Percentiles rank a stretch among this genome's conserved stretches.
These are phyloP conservation scores for Lichtheimia corymbifera DNA, from an alignment of 371 early-diverging fungal genomes.

Conservation along the genomic window DNA sequence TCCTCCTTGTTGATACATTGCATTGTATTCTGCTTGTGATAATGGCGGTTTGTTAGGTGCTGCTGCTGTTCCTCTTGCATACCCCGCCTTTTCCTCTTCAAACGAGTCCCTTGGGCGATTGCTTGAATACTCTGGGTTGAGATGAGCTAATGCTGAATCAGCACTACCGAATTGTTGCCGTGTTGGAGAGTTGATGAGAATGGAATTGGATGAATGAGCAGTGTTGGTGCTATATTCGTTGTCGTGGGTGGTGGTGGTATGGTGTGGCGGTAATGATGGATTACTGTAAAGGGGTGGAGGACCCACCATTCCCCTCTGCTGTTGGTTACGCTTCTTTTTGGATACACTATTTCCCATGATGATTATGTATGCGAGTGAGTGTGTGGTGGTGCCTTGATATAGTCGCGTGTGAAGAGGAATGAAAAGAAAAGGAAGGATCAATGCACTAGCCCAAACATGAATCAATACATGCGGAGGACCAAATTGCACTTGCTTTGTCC, in stretches of 20 bases:
- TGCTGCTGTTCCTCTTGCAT: background rate
- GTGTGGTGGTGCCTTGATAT: too few species aligned
- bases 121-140: conserved; percentile 21
- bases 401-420: too few species aligned
- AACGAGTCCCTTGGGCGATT: background rate
- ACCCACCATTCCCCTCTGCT: too few species aligned
- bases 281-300: background rate
- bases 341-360: background rate
- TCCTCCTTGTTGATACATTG: conserved; percentile 29
- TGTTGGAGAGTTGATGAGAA: conserved; percentile 24
- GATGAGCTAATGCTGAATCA: conserved; percentile 7
- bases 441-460: too few species aligned
- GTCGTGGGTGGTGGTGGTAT: conserved; percentile 10
- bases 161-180: background rate
- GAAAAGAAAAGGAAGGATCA: too few species aligned
- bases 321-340: background rate
- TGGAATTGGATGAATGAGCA: conserved; percentile 28
- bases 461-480: too few species aligned
- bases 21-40: conserved; percentile 2
- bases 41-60: background rate
- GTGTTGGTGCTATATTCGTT: conserved; percentile 32
- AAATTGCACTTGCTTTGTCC: too few species aligned
- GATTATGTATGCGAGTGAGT: background rate
- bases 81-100: background rate
- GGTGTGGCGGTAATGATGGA: conserved; percentile 1